Conservation (phyloP, 2,329 filamentous ascomycete species). For the Verticillium albo-atrum region DNA sequence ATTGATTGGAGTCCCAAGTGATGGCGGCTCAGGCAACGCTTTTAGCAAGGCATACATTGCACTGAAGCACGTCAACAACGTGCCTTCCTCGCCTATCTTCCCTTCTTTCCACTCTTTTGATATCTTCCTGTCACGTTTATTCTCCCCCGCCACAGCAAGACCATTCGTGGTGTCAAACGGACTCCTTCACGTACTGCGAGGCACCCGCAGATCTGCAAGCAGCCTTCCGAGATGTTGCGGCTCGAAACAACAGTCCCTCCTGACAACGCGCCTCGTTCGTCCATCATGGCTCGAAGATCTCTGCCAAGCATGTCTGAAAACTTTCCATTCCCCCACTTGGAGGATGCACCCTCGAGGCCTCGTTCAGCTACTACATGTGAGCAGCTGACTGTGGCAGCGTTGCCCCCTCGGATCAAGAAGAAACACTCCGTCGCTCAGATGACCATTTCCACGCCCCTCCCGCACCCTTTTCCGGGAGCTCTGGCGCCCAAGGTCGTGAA, state of each 20-base stretch:
- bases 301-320: neutral
- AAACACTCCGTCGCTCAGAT: constrained; percentile 30
- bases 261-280: neutral
- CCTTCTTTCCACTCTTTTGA: neutral
- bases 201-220: too few relatives aligned
- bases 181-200: too few relatives aligned
- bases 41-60: neutral
- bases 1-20: neutral
- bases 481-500: constrained; percentile 5
- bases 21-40: neutral
- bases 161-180: neutral
- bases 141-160: neutral
- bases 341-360: neutral
- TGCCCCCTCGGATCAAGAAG: constrained; percentile 30
- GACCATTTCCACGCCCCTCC: constrained; percentile 27
- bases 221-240: neutral
- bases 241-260: neutral
- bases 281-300: neutral
- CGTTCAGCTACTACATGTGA: neutral
- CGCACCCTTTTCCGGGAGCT: constrained; percentile 22
- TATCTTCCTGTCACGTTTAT: neutral
- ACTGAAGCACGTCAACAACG: neutral
- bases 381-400: neutral
- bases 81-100: neutral
- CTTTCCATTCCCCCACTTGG: neutral